Evolutionary conservation across 495 filamentous ascomycete genomes (phyloP).

Genomic region (Jackrogersella minutella): DNA sequence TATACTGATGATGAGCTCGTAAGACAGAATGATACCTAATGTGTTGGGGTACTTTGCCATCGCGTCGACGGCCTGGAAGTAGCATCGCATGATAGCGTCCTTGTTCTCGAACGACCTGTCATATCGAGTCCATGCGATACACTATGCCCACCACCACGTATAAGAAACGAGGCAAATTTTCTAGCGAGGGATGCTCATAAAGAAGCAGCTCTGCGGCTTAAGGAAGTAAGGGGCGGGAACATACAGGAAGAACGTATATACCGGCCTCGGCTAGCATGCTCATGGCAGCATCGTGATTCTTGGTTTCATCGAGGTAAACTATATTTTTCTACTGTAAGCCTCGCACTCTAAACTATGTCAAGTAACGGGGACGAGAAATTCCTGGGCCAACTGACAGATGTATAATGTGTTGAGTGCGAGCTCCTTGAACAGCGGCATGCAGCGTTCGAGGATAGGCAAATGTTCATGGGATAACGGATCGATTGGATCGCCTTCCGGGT

Average conservation of each 20-base stretch:
- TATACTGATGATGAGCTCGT: constrained; percentile 68
- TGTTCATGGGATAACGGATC: constrained; percentile 65
- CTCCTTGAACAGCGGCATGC: constrained; percentile 67
- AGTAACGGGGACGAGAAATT: not conserved
- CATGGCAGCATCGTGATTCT: constrained; percentile 73
- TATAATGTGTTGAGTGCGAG: constrained; percentile 74
- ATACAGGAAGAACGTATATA: constrained; percentile 77
- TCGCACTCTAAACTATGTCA: not conserved
- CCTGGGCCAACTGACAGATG: constrained; percentile 42
- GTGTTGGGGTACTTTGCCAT: constrained; percentile 71
- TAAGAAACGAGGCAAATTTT: not conserved
- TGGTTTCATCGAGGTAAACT: constrained; percentile 69
- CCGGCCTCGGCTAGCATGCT: constrained; percentile 69
- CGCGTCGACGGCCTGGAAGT: constrained; percentile 71
- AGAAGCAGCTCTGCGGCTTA: not conserved
- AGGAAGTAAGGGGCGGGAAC: constrained; percentile 55
- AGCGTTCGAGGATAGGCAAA: constrained; percentile 59
- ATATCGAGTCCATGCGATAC: constrained; percentile 53
- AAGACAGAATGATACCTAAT: constrained; percentile 79
- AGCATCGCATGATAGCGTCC: constrained; percentile 68
- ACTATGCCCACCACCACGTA: not conserved
- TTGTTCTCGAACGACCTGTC: no score
- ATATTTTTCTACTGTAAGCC: not conserved
- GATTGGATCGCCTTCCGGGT: constrained; percentile 43
- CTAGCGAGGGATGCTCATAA: not conserved